Conservation (phyloP, 2,329 filamentous ascomycete species). For the Penicillium sp. region DNA sequence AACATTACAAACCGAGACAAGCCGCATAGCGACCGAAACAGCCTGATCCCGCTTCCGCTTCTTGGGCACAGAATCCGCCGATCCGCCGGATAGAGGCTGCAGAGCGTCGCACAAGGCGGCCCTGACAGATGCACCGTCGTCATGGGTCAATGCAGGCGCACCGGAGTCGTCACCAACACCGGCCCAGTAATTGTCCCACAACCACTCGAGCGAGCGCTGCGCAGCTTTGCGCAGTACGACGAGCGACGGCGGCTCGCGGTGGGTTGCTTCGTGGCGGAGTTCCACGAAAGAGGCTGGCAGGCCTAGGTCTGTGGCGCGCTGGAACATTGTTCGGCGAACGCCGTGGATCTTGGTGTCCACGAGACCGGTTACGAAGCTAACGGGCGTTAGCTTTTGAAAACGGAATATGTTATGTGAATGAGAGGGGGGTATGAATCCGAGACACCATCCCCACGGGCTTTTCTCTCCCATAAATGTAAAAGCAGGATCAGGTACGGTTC, state of each 20-base stretch:
- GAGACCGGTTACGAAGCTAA: conserved; percentile 39
- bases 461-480: background rate
- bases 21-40: conserved; percentile 17
- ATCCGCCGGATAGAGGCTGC: conserved; percentile 10
- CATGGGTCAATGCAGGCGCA: conserved; percentile 3
- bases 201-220: conserved; percentile 65
- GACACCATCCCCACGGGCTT: background rate
- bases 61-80: conserved; percentile 20
- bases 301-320: conserved; percentile 35
- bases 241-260: conserved; percentile 74
- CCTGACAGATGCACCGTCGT: conserved; percentile 14
- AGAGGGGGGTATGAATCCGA: background rate
- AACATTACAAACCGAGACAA: conserved; percentile 25
- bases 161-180: conserved; percentile 33
- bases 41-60: conserved; percentile 24
- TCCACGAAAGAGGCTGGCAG: conserved; percentile 68
- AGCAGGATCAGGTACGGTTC: background rate
- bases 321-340: conserved; percentile 39
- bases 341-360: conserved; percentile 38
- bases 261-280: conserved; percentile 78
- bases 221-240: conserved; percentile 62
- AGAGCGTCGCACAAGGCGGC: conserved; percentile 16
- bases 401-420: background rate
- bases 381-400: background rate
- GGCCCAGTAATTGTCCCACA: conserved; percentile 82